Evolutionary conservation across 2,329 filamentous ascomycete species (phyloP).

Genomic region (Chlorencoelia australis): DNA sequence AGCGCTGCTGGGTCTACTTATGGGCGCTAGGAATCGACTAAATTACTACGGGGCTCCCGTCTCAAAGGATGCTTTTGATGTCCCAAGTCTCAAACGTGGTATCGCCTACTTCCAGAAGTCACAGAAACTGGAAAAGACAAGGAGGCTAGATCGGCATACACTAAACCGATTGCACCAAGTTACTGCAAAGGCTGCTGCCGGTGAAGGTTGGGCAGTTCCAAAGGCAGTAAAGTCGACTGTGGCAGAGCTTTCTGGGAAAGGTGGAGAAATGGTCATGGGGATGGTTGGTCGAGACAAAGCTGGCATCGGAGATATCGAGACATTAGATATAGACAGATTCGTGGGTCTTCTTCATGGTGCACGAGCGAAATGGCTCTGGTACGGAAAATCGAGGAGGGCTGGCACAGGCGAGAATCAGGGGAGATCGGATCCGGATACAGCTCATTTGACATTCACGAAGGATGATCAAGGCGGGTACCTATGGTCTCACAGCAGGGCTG

Average conservation of each 20-base stretch:
- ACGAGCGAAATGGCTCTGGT: slow-evolving; percentile 87
- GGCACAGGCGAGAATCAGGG: slow-evolving; percentile 35
- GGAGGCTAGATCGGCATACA: slow-evolving; percentile 74
- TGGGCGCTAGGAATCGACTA: slow-evolving; percentile 82
- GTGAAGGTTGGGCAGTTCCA: slow-evolving; percentile 86
- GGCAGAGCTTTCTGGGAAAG: slow-evolving; percentile 84
- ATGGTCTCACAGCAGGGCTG: slow-evolving; percentile 39
- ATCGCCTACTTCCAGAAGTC: slow-evolving; percentile 86
- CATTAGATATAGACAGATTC: slow-evolving; percentile 78
- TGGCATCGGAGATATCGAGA: slow-evolving; percentile 87
- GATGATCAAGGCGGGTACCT: slow-evolving; percentile 41
- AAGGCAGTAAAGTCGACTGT: slow-evolving; percentile 93
- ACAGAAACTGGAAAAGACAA: slow-evolving; percentile 67
- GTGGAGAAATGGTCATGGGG: slow-evolving; percentile 90
- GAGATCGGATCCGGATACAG: slow-evolving; percentile 36
- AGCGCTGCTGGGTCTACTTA: slow-evolving; percentile 74
- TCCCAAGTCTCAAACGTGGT: slow-evolving; percentile 70
- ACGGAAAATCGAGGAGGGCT: slow-evolving; percentile 72
- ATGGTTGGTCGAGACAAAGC: slow-evolving; percentile 81
- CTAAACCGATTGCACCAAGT: slow-evolving; percentile 67
- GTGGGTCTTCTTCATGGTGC: slow-evolving; percentile 70
- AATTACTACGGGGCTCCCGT: slow-evolving; percentile 78
- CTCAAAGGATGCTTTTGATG: slow-evolving; percentile 83
- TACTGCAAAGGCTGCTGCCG: slow-evolving; percentile 84
- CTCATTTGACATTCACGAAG: slow-evolving; percentile 42